These are phyloP conservation scores for Camptophora hylomeconis DNA, from an alignment of 2,329 filamentous ascomycete species.

Conservation along the genomic window DNA sequence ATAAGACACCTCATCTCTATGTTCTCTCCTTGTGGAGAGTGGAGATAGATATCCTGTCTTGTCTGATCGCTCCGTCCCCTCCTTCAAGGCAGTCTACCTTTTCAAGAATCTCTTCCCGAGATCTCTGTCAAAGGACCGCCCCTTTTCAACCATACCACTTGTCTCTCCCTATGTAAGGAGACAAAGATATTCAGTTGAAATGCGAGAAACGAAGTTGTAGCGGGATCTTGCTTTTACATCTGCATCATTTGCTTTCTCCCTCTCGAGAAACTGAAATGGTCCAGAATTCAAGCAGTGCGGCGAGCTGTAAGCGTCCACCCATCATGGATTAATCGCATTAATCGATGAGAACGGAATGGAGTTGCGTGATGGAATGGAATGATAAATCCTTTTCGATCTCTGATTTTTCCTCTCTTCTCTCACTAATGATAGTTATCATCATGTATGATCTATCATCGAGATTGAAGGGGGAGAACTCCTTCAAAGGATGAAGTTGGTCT, in stretches of 20 bases:
- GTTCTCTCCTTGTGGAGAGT: constrained; percentile 6
- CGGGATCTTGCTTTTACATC: no score
- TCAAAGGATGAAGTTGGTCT: no score
- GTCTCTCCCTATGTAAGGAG: constrained; percentile 3
- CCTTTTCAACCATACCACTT: constrained; percentile 4
- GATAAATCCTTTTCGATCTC: constrained; percentile 18
- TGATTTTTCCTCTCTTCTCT: no score
- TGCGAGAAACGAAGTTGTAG: constrained; percentile 6
- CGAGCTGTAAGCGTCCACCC: constrained; percentile 4
- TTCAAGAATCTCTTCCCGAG: constrained; percentile 2
- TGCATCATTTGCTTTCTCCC: no score
- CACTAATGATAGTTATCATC: no score
- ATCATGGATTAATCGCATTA: background rate
- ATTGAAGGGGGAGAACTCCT: no score
- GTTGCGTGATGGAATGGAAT: constrained; percentile 20
- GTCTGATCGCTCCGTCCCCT: constrained; percentile 4
- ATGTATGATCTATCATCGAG: no score
- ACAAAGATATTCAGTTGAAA: constrained; percentile 1
- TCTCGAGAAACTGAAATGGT: constrained; percentile 5
- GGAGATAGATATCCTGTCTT: constrained; percentile 1
- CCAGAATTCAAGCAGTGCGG: background rate
- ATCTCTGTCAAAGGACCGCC: constrained; percentile 2
- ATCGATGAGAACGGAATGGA: constrained; percentile 4
- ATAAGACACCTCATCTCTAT: constrained; percentile 3
- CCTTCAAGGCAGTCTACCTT: constrained; percentile 7